Evolutionary conservation across 331 rosid genomes (phyloP).

Genomic region (Quercus tomentella): DNA sequence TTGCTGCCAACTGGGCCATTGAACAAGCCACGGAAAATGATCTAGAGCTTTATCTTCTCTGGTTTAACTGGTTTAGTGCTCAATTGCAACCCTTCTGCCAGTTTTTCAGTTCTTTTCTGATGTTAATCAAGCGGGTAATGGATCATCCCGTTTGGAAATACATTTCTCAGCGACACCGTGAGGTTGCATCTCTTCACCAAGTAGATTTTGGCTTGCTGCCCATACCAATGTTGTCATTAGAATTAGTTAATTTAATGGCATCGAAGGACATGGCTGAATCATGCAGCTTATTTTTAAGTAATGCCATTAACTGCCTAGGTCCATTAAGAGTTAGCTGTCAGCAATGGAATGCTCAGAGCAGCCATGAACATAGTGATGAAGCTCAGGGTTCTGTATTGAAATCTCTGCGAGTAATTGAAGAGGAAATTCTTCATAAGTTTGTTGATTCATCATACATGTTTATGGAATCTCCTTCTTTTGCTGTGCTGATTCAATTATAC

Average conservation of each 20-base stretch:
- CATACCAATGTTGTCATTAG: constrained; percentile 60
- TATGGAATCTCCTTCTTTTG: constrained; percentile 48
- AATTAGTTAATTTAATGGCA: constrained; percentile 35
- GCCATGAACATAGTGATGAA: constrained; percentile 25
- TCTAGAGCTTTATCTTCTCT: constrained; percentile 53
- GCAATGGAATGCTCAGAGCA: constrained; percentile 51
- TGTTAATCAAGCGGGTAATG: constrained; percentile 34
- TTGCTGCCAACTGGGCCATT: constrained; percentile 83
- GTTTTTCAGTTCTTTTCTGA: constrained; percentile 36
- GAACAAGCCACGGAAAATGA: constrained; percentile 78
- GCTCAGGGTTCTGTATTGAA: constrained; percentile 27
- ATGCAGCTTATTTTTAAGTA: constrained; percentile 24
- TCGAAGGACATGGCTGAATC: constrained; percentile 10
- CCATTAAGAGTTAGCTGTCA: constrained; percentile 52
- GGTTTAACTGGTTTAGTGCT: constrained; percentile 62
- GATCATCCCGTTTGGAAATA: constrained; percentile 74
- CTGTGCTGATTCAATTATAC: constrained; percentile 41
- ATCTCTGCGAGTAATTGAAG: constrained; percentile 58
- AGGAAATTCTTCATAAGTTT: constrained; percentile 52
- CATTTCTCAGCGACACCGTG: constrained; percentile 20
- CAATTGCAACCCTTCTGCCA: constrained; percentile 53
- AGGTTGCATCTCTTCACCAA: constrained; percentile 20
- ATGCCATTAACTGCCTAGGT: constrained; percentile 50
- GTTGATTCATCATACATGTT: constrained; percentile 40
- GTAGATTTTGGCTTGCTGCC: constrained; percentile 39